phyloP scores from a whole-genome alignment of 2,329 filamentous ascomycete species.

The Penicillium sumatraense region DNA sequence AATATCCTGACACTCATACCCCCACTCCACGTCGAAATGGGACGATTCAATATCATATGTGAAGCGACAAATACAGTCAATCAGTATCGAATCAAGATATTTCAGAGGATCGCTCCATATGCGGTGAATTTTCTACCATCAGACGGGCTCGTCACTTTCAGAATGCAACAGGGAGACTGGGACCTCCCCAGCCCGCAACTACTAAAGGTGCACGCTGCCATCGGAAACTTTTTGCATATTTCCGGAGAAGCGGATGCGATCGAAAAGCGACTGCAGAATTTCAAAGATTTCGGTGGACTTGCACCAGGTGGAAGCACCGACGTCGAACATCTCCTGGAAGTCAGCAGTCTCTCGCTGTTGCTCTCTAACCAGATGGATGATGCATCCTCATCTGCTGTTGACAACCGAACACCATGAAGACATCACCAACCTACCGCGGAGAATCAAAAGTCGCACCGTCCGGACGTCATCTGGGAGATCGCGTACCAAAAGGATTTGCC shows the following conservation, averaged over 20 bases:
- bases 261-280: constrained; percentile 17
- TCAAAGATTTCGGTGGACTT: constrained; percentile 15
- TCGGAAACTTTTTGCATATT: constrained; percentile 25
- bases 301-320: constrained; percentile 18
- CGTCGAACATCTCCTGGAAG: constrained; percentile 20
- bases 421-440: too few species aligned
- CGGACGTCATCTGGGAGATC: too few species aligned
- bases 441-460: too few species aligned
- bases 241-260: constrained; percentile 23
- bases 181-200: constrained; percentile 21
- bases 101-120: constrained; percentile 8
- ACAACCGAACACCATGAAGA: too few species aligned
- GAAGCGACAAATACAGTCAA: constrained; percentile 16
- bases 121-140: constrained; percentile 13
- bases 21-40: constrained; percentile 18
- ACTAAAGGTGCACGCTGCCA: constrained; percentile 24
- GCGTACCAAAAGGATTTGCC: too few species aligned
- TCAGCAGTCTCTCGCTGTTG: constrained; percentile 17
- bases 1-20: constrained; percentile 23
- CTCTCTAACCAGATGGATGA: too few species aligned
- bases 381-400: too few species aligned
- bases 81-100: constrained; percentile 23
- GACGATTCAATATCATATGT: constrained; percentile 20
- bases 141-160: constrained; percentile 20
- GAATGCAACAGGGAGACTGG: constrained; percentile 16